Percentiles rank a stretch among this genome's conserved stretches.
Evolutionary conservation across 306 rosid species (phyloP).

Genomic region (Corylus americana): DNA sequence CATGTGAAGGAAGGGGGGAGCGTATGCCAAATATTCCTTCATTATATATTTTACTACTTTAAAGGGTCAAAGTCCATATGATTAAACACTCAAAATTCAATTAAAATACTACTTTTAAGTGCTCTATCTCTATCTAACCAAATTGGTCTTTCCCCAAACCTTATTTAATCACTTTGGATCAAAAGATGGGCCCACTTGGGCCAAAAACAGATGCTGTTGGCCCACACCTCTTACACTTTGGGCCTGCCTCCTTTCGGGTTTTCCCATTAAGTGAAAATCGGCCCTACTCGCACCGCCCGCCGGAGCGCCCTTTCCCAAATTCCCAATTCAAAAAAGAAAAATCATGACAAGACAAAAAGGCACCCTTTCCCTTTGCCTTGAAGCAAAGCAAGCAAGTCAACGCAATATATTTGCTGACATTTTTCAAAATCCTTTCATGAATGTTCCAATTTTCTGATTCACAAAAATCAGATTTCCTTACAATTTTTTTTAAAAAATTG

Average conservation of each 20-base stretch:
- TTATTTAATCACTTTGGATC: not conserved
- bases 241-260: not conserved
- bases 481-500: too few relatives aligned
- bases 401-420: not conserved
- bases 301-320: not conserved
- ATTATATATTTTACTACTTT: not conserved
- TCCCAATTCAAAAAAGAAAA: not conserved
- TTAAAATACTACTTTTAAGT: not conserved
- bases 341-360: not conserved
- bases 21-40: too few relatives aligned
- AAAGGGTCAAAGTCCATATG: not conserved
- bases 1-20: too few relatives aligned
- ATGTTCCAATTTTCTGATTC: not conserved
- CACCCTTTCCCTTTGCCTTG: not conserved
- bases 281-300: not conserved
- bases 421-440: not conserved
- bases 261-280: not conserved
- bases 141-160: not conserved
- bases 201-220: not conserved
- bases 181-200: too few relatives aligned
- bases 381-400: not conserved
- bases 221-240: not conserved
- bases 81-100: constrained; percentile 2
- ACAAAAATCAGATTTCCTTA: too few relatives aligned
- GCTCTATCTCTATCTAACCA: not conserved